Evolutionary conservation across 768 basidiomycete species (phyloP), one percentile per base, ranked within the genome.

Genomic region (Pleurotus giganteus): DNA sequence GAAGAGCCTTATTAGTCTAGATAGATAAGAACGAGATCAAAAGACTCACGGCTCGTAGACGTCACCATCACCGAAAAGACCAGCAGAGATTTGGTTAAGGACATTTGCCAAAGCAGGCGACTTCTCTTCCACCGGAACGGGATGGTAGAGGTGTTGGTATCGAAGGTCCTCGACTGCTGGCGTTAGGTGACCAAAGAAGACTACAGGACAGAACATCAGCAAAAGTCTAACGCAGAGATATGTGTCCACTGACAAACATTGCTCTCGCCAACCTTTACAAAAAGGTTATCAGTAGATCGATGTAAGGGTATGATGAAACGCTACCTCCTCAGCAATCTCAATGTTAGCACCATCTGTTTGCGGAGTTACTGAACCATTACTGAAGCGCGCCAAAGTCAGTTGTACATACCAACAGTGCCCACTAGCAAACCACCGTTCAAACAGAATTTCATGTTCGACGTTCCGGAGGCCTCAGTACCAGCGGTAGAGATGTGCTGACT

Each of bases 401-500:
- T 24, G 1, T 12, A 69, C 80, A 24, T 50, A 80, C 79, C 84
- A 55, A 91, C 89, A 26, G 93, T 94, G 43, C 92, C 94, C 44
- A 95, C 70, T 12, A 98, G 74, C 45, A 98, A 73, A 19, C 93
- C 94, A 32, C 96, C 96, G 62, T 94, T 94, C 49, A 96, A 67
- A 62, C 89, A 90, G 71, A 98, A 93, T 70, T 89, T 90, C 88
- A 91, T 89, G 72, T 90, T 91, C 5, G 85, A 89, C 36, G 88
- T 89, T 29, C 86, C 88, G 1, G 83, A 85, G 9, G 89, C 88
- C 66, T 98, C 94, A 2, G 96, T 98, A 32, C 96, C 96, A 2
- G 96, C 97, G 12, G 96, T 98, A 21, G 91, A 94, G 70, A 99
- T 98, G 70, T 98, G 96, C 66, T 97, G 92, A 58, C 85, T 88